Percentiles rank a stretch among this genome's conserved stretches.
phyloP scores from a whole-genome alignment of 768 basidiomycete species.

The Xerocomus brunneocitrinus region DNA sequence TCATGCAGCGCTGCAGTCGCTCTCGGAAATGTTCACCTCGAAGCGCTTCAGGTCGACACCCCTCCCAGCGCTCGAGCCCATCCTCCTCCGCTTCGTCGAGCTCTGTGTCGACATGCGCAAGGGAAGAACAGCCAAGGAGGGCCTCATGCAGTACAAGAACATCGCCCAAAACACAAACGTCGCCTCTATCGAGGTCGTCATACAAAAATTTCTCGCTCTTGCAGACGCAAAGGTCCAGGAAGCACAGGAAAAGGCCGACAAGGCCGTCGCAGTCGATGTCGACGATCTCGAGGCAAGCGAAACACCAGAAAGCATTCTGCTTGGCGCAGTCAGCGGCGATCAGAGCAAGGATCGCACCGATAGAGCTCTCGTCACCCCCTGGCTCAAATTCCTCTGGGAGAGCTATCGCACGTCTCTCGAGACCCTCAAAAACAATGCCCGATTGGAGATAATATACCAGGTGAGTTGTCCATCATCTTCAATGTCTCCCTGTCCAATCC shows the following conservation, averaged over 20 bases:
- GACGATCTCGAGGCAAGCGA: constrained; percentile 96
- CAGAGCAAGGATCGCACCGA: constrained; percentile 94
- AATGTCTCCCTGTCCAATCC: neutral
- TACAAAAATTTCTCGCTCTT: constrained; percentile 78
- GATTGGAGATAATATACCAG: constrained; percentile 92
- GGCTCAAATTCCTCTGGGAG: constrained; percentile 99
- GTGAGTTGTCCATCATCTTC: constrained; percentile 37
- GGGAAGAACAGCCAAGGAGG: constrained; percentile 90
- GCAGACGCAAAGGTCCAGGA: constrained; percentile 79
- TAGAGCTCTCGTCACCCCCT: constrained; percentile 90
- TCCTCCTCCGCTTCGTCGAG: constrained; percentile 92
- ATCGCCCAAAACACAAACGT: constrained; percentile 93
- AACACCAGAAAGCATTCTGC: constrained; percentile 87
- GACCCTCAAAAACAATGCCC: constrained; percentile 88
- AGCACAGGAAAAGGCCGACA: constrained; percentile 83
- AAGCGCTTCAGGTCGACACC: constrained; percentile 95
- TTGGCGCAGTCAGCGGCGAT: constrained; percentile 85
- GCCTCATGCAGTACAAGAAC: constrained; percentile 96
- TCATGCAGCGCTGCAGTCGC: constrained; percentile 83
- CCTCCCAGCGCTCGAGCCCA: constrained; percentile 84
- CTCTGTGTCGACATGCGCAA: constrained; percentile 95
- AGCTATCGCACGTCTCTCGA: constrained; percentile 94
- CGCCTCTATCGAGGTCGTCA: constrained; percentile 85
- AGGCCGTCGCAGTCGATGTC: constrained; percentile 71
- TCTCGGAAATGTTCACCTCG: constrained; percentile 88